Conservation (phyloP, 176 grass and related monocot species). For the Avena sativa region DNA sequence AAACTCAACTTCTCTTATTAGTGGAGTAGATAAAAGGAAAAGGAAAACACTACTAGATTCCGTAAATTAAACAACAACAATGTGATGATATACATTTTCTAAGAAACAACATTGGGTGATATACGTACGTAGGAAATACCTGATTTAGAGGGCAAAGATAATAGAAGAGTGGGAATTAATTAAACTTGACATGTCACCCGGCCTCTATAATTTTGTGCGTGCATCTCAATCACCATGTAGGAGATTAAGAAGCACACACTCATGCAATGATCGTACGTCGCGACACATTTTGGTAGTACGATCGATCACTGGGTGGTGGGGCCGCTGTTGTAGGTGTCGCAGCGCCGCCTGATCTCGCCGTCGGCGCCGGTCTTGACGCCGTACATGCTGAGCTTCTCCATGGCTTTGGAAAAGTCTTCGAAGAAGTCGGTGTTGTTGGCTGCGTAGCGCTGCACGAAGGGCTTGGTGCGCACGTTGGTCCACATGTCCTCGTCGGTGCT, state of each 20-base stretch:
- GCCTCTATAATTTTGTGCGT: not conserved
- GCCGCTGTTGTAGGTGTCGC: conserved; percentile 68
- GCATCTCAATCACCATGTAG: not conserved
- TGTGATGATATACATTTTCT: not conserved
- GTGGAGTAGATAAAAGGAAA: not conserved
- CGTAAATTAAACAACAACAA: not conserved
- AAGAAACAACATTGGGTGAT: not conserved
- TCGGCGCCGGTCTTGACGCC: conserved; percentile 67
- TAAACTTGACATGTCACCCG: conserved; percentile 20
- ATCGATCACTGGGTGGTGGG: conserved; percentile 45
- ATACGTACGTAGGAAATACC: not conserved
- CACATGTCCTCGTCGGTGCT: conserved; percentile 68
- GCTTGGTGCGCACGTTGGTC: conserved; percentile 61
- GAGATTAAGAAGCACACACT: not conserved
- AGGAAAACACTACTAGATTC: not conserved
- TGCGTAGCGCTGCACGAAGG: conserved; percentile 70
- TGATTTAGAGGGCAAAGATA: not conserved
- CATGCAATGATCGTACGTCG: not conserved
- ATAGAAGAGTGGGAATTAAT: not conserved
- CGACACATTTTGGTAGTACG: not conserved
- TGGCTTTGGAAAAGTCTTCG: conserved; percentile 67
- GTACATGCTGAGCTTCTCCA: conserved; percentile 79
- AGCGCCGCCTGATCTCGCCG: conserved; percentile 80
- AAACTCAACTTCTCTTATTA: not conserved
- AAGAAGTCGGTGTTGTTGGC: conserved; percentile 74